Evolutionary conservation across 2,329 filamentous ascomycete genomes (phyloP), one percentile per base, ranked within the genome.

Genomic region (Parastagonospora avenae): DNA sequence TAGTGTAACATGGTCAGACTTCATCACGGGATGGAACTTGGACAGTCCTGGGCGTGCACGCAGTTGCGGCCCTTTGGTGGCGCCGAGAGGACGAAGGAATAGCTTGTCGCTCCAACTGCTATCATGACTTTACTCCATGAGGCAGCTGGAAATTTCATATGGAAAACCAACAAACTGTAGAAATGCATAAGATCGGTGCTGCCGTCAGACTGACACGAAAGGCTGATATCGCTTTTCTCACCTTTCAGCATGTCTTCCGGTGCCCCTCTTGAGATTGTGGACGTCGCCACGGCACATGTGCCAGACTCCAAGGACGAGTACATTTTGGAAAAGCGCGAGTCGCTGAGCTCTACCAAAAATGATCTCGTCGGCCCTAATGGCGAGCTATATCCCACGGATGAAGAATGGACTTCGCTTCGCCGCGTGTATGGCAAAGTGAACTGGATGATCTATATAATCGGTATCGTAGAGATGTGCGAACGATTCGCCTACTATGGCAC

Each of bases 401-500:
- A 71, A 42, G 68, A 72, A 9, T 59, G 68, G 50, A 12, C 35
- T 1, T 67, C 55, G 1, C 62, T 72, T 12, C 68, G 66, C 27
- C 66, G 65, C 9, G 67, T 72, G 4, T 66, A 64, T 42, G 66
- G 64, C 14, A 68, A 68, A 39, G 65, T 71, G 27, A 57, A 60
- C 11, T 63, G 64, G 58, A 62, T 64, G 58, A 68, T 64, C 2
- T 70, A 64, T 40, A 50, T 68, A 27, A 64, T 71, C 39, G 67
- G 62, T 12, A 52, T 70, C 32, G 59, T 72, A 24, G 68, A 71
- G 30, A 63, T 70, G 48, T 60, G 59, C 35, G 68, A 71, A 49
- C 57, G 64, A 14, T 62, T 71, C 9, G 63, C 68, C 7, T 68
- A 68, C 42, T 68, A 70, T 47, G 68, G 67, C 15, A 70, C 67